Evolutionary conservation across 2,329 filamentous ascomycete species (phyloP), one percentile per base, ranked within the genome.

Genomic region (Ophiostoma piceae): DNA sequence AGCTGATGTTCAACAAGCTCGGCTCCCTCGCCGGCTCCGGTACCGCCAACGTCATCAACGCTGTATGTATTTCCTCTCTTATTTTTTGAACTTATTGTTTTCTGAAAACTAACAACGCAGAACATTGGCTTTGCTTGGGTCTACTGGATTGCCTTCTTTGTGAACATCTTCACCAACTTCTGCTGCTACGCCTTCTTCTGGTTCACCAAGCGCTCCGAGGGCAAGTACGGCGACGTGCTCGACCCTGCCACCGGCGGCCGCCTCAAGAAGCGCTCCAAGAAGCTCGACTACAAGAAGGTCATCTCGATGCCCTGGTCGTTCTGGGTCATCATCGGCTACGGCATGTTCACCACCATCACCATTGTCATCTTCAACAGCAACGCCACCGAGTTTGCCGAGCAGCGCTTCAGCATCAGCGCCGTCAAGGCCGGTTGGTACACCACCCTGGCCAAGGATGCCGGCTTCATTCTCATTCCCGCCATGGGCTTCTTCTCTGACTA

Each of bases 71-170:
- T 26, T n/a, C 26, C 51, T n/a, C n/a, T n/a, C n/a, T n/a, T n/a
- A n/a, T n/a, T n/a, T n/a, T n/a, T n/a, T n/a, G n/a, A n/a, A n/a
- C n/a, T n/a, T n/a, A n/a, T n/a, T n/a, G n/a, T n/a, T n/a, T n/a
- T n/a, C n/a, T n/a, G n/a, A n/a, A n/a, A 81, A 88, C 73, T 89
- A 85, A 84, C 85, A 0, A 88, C 84, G 74, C 88, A 87, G 87
- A 62, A 62, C 57, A 62, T 83, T 83, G 11, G 32, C 35, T 65
- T 65, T 37, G 32, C 62, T 11, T 81, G 84, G 0, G 85, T 89
- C 0, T 85, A 87, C 73, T 88, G 88, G 84, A 88, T 88, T 70
- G 71, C 88, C 2, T 88, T 89, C 72, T 60, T 11, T 67, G 57
- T 62, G 26, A 62, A 69, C 71, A 70, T 89, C 2, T 88, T 89